A percentile compares a stretch with the other conserved stretches of the same genome.
phyloP scores from a whole-genome alignment of 2,329 filamentous ascomycete genomes.

The Pseudogymnoascus sp. region DNA sequence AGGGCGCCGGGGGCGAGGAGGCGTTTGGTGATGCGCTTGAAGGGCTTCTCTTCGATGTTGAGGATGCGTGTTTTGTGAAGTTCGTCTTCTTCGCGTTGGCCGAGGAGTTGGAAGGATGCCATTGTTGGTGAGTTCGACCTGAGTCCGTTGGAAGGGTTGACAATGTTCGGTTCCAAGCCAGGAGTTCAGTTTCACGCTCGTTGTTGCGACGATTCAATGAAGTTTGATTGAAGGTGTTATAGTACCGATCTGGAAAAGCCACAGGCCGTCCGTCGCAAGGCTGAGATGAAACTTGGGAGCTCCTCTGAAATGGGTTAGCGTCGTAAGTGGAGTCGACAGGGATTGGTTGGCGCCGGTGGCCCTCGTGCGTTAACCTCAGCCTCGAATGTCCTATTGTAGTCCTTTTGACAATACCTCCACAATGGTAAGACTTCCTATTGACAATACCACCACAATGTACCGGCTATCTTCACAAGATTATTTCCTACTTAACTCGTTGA shows the following conservation, averaged over 20 bases:
- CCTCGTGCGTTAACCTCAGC: not conserved
- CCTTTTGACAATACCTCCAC: not conserved
- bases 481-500: not conserved
- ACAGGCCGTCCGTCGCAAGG: not conserved
- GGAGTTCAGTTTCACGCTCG: not conserved
- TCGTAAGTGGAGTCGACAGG: not conserved
- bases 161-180: not conserved
- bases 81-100: conserved; percentile 69
- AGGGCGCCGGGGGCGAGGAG: conserved; percentile 63
- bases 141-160: not conserved
- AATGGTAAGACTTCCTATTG: not conserved
- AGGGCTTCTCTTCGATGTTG: conserved; percentile 85
- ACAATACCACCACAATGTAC: not conserved
- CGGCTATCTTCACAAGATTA: not conserved
- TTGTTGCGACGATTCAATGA: not conserved
- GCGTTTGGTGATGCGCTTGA: conserved; percentile 78
- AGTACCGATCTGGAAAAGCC: not conserved
- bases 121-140: conserved; percentile 29
- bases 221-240: not conserved
- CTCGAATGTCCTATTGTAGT: not conserved
- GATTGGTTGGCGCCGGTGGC: not conserved
- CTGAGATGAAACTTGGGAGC: conserved; percentile 4
- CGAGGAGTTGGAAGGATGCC: conserved; percentile 57
- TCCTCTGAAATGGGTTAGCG: not conserved
- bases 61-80: conserved; percentile 83